Percentiles rank a stretch among this genome's conserved stretches.
Evolutionary conservation across 2,329 filamentous ascomycete genomes (phyloP).

Genomic region (Metarhizium anisopliae): DNA sequence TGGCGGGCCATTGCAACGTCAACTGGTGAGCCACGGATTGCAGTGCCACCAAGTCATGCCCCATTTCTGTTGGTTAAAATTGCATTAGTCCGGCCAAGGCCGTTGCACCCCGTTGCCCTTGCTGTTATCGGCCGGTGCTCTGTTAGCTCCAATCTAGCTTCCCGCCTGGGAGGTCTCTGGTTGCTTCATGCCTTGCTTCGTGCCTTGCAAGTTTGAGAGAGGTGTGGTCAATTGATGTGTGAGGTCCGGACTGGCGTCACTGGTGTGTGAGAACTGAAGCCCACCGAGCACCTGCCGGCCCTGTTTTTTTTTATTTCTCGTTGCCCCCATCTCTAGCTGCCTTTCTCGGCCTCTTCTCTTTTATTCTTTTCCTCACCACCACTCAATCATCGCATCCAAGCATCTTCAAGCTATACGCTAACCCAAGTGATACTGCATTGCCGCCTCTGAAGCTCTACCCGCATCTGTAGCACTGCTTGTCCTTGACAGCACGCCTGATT

Average conservation of each 20-base stretch:
- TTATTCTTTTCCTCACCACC: conserved; percentile 1
- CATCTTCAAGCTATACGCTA: conserved; percentile 5
- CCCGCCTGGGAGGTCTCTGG: too few species aligned
- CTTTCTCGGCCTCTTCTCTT: conserved; percentile 1
- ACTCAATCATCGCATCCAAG: conserved; percentile 8
- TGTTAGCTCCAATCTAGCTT: too few species aligned
- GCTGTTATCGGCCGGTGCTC: too few species aligned
- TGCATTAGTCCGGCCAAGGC: too few species aligned
- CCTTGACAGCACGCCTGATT: neutral
- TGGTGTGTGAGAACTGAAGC: neutral
- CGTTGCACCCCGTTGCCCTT: too few species aligned
- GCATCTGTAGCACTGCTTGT: conserved; percentile 5
- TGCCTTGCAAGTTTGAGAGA: too few species aligned
- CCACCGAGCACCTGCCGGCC: neutral
- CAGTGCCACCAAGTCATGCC: too few species aligned
- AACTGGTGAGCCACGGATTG: too few species aligned
- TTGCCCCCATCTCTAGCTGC: conserved; percentile 3
- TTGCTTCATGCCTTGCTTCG: too few species aligned
- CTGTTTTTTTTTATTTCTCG: conserved; percentile 5
- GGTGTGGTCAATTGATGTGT: too few species aligned
- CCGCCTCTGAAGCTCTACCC: conserved; percentile 5
- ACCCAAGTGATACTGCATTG: conserved; percentile 2
- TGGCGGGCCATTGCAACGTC: too few species aligned
- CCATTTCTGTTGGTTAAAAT: too few species aligned
- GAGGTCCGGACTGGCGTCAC: neutral